Evolutionary conservation across 176 grass and related monocot genomes (phyloP), one percentile per base, ranked within the genome.

Genomic region (Lolium rigidum): DNA sequence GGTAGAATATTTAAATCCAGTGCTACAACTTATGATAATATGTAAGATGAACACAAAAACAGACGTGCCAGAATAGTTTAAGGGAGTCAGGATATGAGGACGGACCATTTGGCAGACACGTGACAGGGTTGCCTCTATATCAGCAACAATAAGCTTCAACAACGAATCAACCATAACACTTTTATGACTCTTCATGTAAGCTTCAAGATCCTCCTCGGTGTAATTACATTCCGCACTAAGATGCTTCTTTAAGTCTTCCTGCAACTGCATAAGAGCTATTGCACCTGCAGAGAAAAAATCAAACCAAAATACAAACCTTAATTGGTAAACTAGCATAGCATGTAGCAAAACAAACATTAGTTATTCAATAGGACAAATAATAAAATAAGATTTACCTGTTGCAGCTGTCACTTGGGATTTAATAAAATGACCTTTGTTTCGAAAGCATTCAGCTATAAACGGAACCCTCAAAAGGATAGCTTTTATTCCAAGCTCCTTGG

Each of bases 131-230:
- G 77, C 89, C 68, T 99, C 97, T 82, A 99, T 99, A 87, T 99
- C 97, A 78, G 92, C 94, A 85, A 97, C 97, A 87, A 97, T 99
- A 88, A 99, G 92, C 60, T 99, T 99, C 92, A 94, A 99, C 28
- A 99, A 88, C 9, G 94, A 99, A 88, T 99, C 94, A 10, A 94
- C 86, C 97, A 99, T 97, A 82, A 97, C 55, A 48, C 76, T 87
- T 82, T 94, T 94, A 60, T 99, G 90, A 37, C 63, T 89, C 80
- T 88, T 44, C 90, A 94, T 91, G 79, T 94, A 98, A 7, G 83
- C 88, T 54, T 98, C 97, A 67, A 98, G 84, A 88, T 96, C 38
- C 82, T 95, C 92, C 60, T 98, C 94, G 1, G 74, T 95, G 76
- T 91, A 95, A 61, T 94, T 64, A 25, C 86, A 78, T 52, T 98